phyloP scores from a whole-genome alignment of 2,329 filamentous ascomycete genomes.

The Venturia oleaginea region DNA sequence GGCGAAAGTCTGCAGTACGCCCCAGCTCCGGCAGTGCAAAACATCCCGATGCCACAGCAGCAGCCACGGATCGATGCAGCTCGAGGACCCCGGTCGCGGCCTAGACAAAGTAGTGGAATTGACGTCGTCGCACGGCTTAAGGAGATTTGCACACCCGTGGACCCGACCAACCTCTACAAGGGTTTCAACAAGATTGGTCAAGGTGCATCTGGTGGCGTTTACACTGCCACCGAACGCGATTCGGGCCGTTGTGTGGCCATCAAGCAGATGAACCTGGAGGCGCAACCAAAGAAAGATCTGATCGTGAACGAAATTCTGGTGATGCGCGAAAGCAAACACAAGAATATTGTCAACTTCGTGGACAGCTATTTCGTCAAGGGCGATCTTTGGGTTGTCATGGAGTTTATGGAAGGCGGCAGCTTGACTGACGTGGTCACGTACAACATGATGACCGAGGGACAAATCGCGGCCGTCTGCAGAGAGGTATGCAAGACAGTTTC shows the following conservation, averaged over 20 bases:
- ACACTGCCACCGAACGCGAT: constrained; percentile 75
- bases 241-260: constrained; percentile 89
- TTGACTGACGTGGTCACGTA: constrained; percentile 97
- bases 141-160: constrained; percentile 81
- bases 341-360: constrained; percentile 98
- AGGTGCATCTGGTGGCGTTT: constrained; percentile 92
- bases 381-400: constrained; percentile 98
- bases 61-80: constrained; percentile 41
- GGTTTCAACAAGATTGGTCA: constrained; percentile 93
- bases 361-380: constrained; percentile 87
- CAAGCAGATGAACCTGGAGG: constrained; percentile 98
- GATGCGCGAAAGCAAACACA: constrained; percentile 98
- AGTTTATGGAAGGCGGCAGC: constrained; percentile 98
- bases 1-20: constrained; percentile 30
- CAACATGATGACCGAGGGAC: constrained; percentile 97
- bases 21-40: constrained; percentile 33
- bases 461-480: constrained; percentile 90
- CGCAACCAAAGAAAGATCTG: constrained; percentile 96
- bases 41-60: constrained; percentile 36
- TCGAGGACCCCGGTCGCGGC: constrained; percentile 64
- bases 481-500: constrained; percentile 46
- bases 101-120: constrained; percentile 67
- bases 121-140: constrained; percentile 79
- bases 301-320: constrained; percentile 99
- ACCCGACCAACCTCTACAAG: constrained; percentile 80